Percentiles rank a stretch among this genome's conserved stretches.
phyloP scores from a whole-genome alignment of 768 basidiomycete species.

The Kockovaella imperatae region DNA sequence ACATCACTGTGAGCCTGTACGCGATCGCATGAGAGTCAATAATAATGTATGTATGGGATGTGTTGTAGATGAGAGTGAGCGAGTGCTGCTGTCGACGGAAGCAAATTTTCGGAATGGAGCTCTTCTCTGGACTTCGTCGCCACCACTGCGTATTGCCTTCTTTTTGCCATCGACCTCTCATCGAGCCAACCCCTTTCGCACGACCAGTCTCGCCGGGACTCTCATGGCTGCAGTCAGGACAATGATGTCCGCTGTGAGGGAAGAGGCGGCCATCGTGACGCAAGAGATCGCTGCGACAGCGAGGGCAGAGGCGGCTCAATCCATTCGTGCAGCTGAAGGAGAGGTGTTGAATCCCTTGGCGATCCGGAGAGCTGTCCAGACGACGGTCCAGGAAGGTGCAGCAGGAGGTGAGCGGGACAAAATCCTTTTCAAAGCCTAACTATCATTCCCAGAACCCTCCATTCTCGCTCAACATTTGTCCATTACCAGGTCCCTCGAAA shows the following conservation, averaged over 20 bases:
- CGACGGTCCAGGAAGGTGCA: conserved; percentile 7
- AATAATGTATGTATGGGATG: no score
- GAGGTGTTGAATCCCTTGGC: conserved; percentile 14
- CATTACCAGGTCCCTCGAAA: background rate
- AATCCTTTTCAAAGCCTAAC: background rate
- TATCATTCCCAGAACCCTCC: conserved; percentile 1
- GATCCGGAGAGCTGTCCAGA: conserved; percentile 17
- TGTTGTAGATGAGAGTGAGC: no score
- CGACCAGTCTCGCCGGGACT: no score
- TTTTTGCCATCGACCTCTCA: no score
- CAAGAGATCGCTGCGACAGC: conserved; percentile 11
- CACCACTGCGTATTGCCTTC: no score
- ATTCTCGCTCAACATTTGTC: conserved; percentile 12
- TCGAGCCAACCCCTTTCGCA: no score
- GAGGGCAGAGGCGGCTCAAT: conserved; percentile 2
- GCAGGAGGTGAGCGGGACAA: conserved; percentile 1
- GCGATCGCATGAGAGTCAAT: no score
- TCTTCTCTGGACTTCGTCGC: no score
- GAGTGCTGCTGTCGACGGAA: no score
- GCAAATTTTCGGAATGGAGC: no score
- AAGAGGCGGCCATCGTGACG: conserved; percentile 17
- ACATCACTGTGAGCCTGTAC: no score
- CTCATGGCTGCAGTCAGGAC: conserved; percentile 24
- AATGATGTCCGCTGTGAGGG: conserved; percentile 13
- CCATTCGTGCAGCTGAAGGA: background rate